Percentiles rank a stretch among this genome's conserved stretches.
phyloP scores from a whole-genome alignment of 208 protist genomes.

The Leishmania tarentolae region DNA sequence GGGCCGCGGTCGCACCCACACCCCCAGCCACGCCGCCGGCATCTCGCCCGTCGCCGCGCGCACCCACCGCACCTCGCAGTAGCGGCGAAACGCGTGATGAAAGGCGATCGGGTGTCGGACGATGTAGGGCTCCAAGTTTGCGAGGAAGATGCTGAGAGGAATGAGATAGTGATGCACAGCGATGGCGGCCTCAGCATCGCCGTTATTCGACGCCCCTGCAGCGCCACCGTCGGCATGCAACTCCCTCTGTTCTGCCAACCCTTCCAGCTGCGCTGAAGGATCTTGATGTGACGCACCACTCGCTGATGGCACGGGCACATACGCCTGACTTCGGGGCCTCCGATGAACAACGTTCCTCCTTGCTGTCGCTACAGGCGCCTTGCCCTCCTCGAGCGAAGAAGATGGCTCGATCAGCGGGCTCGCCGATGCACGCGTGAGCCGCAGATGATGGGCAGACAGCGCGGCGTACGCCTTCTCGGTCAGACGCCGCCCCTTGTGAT shows the following conservation, averaged over 20 bases:
- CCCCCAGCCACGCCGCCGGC: constrained; percentile 38
- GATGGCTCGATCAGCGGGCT: background rate
- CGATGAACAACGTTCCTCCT: background rate
- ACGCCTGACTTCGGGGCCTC: background rate
- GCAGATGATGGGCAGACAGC: constrained; percentile 7
- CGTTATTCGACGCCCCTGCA: background rate
- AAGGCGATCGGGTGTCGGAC: constrained; percentile 30
- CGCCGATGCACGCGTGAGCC: constrained; percentile 7
- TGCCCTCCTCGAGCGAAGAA: background rate
- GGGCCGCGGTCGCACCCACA: constrained; percentile 39
- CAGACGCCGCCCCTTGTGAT: constrained; percentile 21
- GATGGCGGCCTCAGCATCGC: constrained; percentile 8
- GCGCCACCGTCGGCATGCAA: background rate
- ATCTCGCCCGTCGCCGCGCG: constrained; percentile 18
- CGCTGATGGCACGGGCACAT: background rate
- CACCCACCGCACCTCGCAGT: constrained; percentile 48
- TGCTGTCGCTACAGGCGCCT: background rate
- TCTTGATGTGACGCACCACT: background rate
- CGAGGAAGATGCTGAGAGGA: constrained; percentile 36
- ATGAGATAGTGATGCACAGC: constrained; percentile 29
- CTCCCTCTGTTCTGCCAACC: background rate
- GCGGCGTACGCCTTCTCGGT: constrained; percentile 26
- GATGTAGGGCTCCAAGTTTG: constrained; percentile 31
- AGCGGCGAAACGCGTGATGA: constrained; percentile 28
- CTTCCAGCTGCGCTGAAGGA: background rate